Base-by-base conservation (phyloP, 768 basidiomycete genomes). In the Lyophyllum decastes region DNA sequence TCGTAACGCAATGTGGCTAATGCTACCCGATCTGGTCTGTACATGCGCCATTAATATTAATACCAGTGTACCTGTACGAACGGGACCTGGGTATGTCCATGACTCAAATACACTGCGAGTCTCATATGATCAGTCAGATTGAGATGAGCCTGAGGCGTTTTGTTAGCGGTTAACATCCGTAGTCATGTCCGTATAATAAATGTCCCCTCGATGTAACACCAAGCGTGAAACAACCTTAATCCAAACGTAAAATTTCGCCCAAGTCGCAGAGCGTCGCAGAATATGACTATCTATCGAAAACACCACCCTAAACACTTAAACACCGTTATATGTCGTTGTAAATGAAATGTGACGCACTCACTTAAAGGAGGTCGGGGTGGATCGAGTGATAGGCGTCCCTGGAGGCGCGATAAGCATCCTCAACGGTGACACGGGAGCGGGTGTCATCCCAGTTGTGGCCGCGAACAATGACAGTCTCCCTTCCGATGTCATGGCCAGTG, bases 361-460 rank as follows among this genome's bases (percentile, higher is more conserved):
- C 53, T 58, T 58, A 61, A 45, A 58, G 44, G 41, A 59, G 51
- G 16, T 58, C 45, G n/a, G 61, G 61, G 53, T 62, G 61, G 38
- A 62, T 25, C 19, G 62, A 49, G 47, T 48, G 27, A 47, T 54
- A 57, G 2, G 74, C 72, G 44, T 67, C 63, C 58, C 63, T 61
- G 35, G 76, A 67, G 49, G 70, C 59, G 52, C 62, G 63, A 65
- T 69, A 76, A 12, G 76, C 76, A 55, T 66, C 63, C 45, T 68
- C 66, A 58, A 78, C 76, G 30, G 70, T 67, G 21, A 43, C 45
- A 46, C 56, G 71, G n/a, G 67, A 70, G 47, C 21, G 49, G 38
- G 45, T 41, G 30, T 70, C 66, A 46, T 70, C 59, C 78, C 79
- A 82, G 74, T 80, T 80, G 67, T 64, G 64, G 58, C 76, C 77